Evolutionary conservation across 2,329 filamentous ascomycete species (phyloP), one percentile per base, ranked within the genome.

Genomic region (Zymoseptoria pseudotritici): DNA sequence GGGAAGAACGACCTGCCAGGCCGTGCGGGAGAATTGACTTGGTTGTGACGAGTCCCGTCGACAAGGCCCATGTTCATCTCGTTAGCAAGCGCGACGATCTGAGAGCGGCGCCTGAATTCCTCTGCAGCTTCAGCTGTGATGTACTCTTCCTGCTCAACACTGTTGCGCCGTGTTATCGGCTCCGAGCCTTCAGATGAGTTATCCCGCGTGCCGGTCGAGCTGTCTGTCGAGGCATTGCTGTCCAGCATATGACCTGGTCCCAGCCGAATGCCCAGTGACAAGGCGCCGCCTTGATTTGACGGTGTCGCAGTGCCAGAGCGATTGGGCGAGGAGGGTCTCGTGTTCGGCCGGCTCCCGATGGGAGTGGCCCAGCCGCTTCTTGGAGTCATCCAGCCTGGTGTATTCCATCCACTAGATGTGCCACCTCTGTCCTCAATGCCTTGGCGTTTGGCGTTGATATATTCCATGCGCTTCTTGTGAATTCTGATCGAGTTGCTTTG

Each of bases 401-500:
- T 73, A 55, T 70, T 72, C 69, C 69, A 72, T 20, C 71, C 71
- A 61, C 69, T 73, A 11, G 68, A 69, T 6, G 61, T 63, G 8
- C 66, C 59, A 60, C 66, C 67, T 61, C 67, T 67, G 31, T 70
- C 67, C 24, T 70, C 66, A 6, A 69, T 58, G 49, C 70, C 70
- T 63, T 71, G 69, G 50, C 67, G 63, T 54, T 69, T 71, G 21
- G 67, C 65, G 1, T 70, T 69, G 54, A 70, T 66, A 55, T 75
- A 76, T 64, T 80, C 70, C 65, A 70, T 68, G 56, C 75, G 75
- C 66, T 80, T 82, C 64, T 79, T 73, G 67, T 82, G 80, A 17
- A 85, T 78, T 55, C 81, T 80, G 68, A 87, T 86, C 0, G 84
- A 79, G 9, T 80, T 83, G 13, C 75, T 75, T 67, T 88, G 85